A percentile compares a stretch with the other conserved stretches of the same genome.
Evolutionary conservation across 345 rosid genomes (phyloP).

Genomic region (Corymbia maculata): DNA sequence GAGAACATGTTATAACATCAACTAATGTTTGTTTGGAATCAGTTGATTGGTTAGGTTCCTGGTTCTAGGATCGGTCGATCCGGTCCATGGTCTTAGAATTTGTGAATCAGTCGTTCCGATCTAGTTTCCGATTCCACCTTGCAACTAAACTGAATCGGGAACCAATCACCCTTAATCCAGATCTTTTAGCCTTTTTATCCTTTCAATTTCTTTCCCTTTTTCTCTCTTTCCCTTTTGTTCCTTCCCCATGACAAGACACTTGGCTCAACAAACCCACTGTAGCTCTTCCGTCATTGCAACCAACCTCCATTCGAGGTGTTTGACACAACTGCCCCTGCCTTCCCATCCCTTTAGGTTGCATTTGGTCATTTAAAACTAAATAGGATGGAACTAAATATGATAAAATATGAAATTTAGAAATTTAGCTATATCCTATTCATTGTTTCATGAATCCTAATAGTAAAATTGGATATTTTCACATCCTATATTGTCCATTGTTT

Average conservation of each 20-base stretch:
- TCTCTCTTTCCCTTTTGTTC: background rate
- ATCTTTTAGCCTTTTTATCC: background rate
- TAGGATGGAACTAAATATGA: accelerated
- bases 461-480: background rate
- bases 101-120: too few relatives aligned
- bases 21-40: too few relatives aligned
- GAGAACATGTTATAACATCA: too few relatives aligned
- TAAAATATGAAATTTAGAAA: background rate
- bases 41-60: too few relatives aligned
- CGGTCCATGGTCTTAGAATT: too few relatives aligned
- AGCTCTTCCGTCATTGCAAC: background rate
- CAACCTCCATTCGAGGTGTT: background rate
- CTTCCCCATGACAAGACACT: background rate
- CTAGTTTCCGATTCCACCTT: too few relatives aligned
- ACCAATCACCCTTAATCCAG: too few relatives aligned
- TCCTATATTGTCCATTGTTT: background rate
- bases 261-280: background rate
- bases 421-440: background rate
- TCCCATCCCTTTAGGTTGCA: accelerated
- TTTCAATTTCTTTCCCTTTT: background rate
- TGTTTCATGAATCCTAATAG: background rate
- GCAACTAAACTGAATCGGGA: too few relatives aligned
- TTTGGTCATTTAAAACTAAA: background rate
- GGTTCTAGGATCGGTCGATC: too few relatives aligned
- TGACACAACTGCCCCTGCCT: background rate